Evolutionary conservation across 768 basidiomycete species (phyloP), one percentile per base, ranked within the genome.

Genomic region (Mycena leptocephala): DNA sequence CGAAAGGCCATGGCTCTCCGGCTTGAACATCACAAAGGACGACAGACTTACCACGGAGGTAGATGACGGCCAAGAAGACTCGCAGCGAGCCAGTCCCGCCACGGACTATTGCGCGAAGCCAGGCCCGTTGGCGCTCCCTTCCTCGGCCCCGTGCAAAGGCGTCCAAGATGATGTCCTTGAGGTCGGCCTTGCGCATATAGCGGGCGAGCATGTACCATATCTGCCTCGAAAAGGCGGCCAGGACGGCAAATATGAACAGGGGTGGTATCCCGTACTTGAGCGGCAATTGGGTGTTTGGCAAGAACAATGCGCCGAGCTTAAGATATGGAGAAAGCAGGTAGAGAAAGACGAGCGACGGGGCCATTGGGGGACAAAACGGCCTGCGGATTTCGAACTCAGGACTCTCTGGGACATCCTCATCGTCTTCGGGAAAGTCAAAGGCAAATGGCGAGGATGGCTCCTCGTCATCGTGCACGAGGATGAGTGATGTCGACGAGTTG

Each of bases 161-260:
- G 76, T 93, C 90, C 22, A 93, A 79, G 64, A 95, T 81, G 51
- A 95, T 86, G 75, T 95, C 94, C 81, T 94, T 92, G 43, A 93
- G 82, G 75, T 94, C 91, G 37, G 89, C 87, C 82, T 91, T 90
- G 78, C 91, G 90, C 56, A 94, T 86, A 82, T 95, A 94, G 37
- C 93, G 89, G 56, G 92, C 91, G n/a, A 95, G 89, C 87, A 95
- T 90, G 84, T 94, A 95, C 92, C 93, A 94, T 62, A 95, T 84
- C 78, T 94, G 93, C 64, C 93, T 86, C 46, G 92, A 88, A 76
- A 94, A 90, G 37, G 89, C 89, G 9, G 94, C 89, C 18, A 93
- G 83, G 41, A 88, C 77, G n/a, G 92, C 92, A 72, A 92, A 92
- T 33, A 88, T 78, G 37, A 92, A 58, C 2, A 95, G 82, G 1